Base-by-base conservation (phyloP, 2,329 filamentous ascomycete species). In the Curvularia sp. region DNA sequence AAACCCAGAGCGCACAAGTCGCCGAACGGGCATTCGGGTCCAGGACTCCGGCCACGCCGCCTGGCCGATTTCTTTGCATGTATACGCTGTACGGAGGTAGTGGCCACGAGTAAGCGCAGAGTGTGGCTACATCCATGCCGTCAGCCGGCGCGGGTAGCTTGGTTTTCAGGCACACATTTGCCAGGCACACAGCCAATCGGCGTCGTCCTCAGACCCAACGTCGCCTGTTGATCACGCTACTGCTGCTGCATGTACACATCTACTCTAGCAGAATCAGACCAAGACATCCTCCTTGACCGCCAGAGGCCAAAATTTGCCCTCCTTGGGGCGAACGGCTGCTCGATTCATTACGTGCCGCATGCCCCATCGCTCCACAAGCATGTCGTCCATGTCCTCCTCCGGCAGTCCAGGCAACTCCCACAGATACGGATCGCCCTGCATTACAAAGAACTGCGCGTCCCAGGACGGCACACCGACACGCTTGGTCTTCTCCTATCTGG, bases 171-270 rank as follows among this genome's bases (percentile, higher is more conserved):
- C 33, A 35, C 33, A 15, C 33, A 24, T 28, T 28, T 12, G 12
- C 33, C 61, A 62, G 59, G 61, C 44, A 62, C 61, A 35, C 61
- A 42, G 33, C 61, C 61, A 64, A 64, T 64, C 56, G 53, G 58
- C 51, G 30, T 30, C 4, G n/a, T 42, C 39, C n/a, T 31, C 57
- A 31, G 28, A 48, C 31, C 28, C 49, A 35, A 38, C 28, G 48
- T 60, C 49, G 53, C 60, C 51, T 55, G 57, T 57, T 42, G 12
- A 44, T 22, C 44, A 55, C 33, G 49, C 55, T 51, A 52, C 33
- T 13, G 5, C 33, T 13, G 5, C 22, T 41, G 4, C 3, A 24
- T 24, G n/a, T 15, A 9, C 26, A 28, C 1, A 4, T 8, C 26
- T 6, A 2, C 24, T 42, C 43, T 1, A 9, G 39, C 18, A 4